These are phyloP conservation scores for Viola pubescens DNA, from an alignment of 441 rosid genomes.

Conservation along the genomic window DNA sequence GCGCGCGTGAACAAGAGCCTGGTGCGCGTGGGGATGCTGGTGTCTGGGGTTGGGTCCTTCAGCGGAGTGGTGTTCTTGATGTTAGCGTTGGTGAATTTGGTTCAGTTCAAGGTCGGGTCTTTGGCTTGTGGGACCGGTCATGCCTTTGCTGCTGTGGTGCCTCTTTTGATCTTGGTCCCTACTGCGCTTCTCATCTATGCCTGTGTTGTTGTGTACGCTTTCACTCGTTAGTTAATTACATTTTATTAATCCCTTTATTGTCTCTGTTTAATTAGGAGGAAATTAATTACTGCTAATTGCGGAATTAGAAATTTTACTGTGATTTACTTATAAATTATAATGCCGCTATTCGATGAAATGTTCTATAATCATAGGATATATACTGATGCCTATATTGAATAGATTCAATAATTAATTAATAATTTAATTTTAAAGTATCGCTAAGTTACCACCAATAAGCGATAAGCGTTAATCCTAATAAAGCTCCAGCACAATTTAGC, in stretches of 20 bases:
- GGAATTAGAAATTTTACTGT: not conserved
- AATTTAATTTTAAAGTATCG: too few species aligned
- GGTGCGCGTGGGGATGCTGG: slow-evolving; percentile 65
- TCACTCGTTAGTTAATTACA: slow-evolving; percentile 31
- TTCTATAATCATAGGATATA: too few species aligned
- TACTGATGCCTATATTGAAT: too few species aligned
- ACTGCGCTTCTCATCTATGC: slow-evolving; percentile 46
- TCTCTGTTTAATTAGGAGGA: not conserved
- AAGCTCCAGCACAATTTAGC: too few species aligned
- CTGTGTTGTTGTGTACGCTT: slow-evolving; percentile 53
- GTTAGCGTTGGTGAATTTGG: slow-evolving; percentile 73
- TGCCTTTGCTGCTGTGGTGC: slow-evolving; percentile 53
- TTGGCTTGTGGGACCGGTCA: slow-evolving; percentile 65
- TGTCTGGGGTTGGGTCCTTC: slow-evolving; percentile 64
- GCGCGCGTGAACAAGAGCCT: slow-evolving; percentile 37
- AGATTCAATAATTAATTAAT: too few species aligned
- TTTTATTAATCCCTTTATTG: not conserved
- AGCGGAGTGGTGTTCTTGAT: slow-evolving; percentile 55
- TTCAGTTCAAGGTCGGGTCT: slow-evolving; percentile 68
- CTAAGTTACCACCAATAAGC: too few species aligned
- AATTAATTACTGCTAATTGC: not conserved
- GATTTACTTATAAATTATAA: too few species aligned
- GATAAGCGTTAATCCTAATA: too few species aligned
- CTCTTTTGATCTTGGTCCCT: slow-evolving; percentile 68
- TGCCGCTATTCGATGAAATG: too few species aligned